These are phyloP conservation scores for Hippophae rhamnoides DNA, from an alignment of 306 rosid genomes.

Conservation along the genomic window DNA sequence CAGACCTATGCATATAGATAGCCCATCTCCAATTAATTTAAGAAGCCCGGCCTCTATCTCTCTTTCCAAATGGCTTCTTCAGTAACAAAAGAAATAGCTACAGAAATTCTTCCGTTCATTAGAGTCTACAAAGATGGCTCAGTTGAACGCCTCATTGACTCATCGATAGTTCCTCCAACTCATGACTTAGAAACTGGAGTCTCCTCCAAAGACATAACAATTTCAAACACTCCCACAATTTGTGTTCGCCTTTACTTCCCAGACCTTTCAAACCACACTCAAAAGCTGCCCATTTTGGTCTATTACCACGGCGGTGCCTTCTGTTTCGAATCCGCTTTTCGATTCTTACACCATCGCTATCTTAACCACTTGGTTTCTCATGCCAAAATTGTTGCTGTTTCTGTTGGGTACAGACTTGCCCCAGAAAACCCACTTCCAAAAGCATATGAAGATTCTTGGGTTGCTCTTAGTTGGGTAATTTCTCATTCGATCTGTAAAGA, in stretches of 20 bases:
- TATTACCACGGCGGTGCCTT: conserved; percentile 46
- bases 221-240: conserved; percentile 28
- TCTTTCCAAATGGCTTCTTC: background rate
- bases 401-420: conserved; percentile 43
- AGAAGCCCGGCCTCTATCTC: too few species aligned
- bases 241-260: conserved; percentile 42
- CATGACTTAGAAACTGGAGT: conserved; percentile 28
- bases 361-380: conserved; percentile 36
- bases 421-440: conserved; percentile 37
- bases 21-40: too few species aligned
- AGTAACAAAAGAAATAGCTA: conserved; percentile 22
- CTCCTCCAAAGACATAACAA: conserved; percentile 39
- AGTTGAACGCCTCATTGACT: conserved; percentile 30
- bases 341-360: conserved; percentile 33
- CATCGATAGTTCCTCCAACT: conserved; percentile 24
- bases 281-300: conserved; percentile 32
- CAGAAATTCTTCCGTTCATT: conserved; percentile 31
- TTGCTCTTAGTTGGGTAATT: conserved; percentile 32
- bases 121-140: conserved; percentile 39
- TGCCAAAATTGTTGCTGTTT: conserved; percentile 35
- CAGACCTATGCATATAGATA: too few species aligned
- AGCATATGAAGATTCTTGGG: conserved; percentile 44
- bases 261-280: conserved; percentile 1
- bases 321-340: conserved; percentile 34
- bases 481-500: conserved; percentile 1